These are phyloP conservation scores for Lycium barbarum DNA, from an alignment of 257 asterid species.

Conservation along the genomic window DNA sequence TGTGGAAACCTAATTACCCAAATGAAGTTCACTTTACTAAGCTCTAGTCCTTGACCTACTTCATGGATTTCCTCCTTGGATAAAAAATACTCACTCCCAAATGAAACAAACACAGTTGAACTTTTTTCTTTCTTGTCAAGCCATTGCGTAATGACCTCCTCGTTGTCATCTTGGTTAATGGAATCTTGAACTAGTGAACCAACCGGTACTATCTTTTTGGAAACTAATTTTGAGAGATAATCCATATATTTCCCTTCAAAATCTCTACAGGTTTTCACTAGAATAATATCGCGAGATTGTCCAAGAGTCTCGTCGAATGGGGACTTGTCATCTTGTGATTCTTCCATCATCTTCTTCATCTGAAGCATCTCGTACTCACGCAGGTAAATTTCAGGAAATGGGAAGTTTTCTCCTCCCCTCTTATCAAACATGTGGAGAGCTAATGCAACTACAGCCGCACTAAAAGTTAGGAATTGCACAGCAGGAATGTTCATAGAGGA, in stretches of 20 bases:
- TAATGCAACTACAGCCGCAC: slow-evolving; percentile 42
- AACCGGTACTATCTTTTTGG: slow-evolving; percentile 43
- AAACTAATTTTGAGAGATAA: slow-evolving; percentile 31
- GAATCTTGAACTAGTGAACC: slow-evolving; percentile 54
- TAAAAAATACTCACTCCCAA: slow-evolving; percentile 60
- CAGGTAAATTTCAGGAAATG: slow-evolving; percentile 27
- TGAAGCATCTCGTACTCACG: slow-evolving; percentile 26
- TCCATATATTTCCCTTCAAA: slow-evolving; percentile 49
- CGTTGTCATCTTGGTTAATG: background rate
- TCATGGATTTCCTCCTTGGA: slow-evolving; percentile 45
- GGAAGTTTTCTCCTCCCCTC: slow-evolving; percentile 18
- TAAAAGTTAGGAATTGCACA: slow-evolving; percentile 47
- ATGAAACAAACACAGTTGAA: slow-evolving; percentile 50
- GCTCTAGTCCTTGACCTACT: slow-evolving; percentile 51
- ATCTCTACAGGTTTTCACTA: slow-evolving; percentile 51
- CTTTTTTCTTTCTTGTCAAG: slow-evolving; percentile 40
- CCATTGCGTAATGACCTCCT: slow-evolving; percentile 38
- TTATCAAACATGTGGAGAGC: slow-evolving; percentile 35
- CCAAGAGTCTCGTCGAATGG: background rate
- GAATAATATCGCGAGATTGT: background rate
- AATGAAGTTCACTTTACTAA: slow-evolving; percentile 47
- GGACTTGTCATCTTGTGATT: background rate
- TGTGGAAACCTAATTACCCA: slow-evolving; percentile 62
- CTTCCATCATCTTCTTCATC: background rate
- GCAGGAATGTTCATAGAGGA: slow-evolving; percentile 37